phyloP scores from a whole-genome alignment of 495 filamentous ascomycete genomes.

The Lasiosphaeria miniovina region DNA sequence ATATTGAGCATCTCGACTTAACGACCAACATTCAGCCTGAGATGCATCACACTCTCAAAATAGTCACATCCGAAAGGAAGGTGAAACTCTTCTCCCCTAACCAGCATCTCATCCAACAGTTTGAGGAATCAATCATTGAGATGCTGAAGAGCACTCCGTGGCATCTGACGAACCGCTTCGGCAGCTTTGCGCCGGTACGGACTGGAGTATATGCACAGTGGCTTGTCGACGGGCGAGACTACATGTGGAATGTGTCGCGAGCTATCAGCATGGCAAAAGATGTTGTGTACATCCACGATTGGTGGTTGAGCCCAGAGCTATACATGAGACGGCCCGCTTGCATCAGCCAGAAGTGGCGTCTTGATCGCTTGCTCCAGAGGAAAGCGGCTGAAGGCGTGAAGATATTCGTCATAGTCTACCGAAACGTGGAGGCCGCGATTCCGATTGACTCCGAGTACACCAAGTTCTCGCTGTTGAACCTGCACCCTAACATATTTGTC shows the following conservation, averaged over 20 bases:
- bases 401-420: slow-evolving; percentile 96
- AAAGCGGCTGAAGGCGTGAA: slow-evolving; percentile 96
- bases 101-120: slow-evolving; percentile 83
- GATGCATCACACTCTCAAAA: slow-evolving; percentile 79
- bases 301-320: slow-evolving; percentile 96
- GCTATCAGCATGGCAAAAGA: slow-evolving; percentile 98
- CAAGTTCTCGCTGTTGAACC: slow-evolving; percentile 93
- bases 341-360: slow-evolving; percentile 97
- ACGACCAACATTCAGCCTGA: slow-evolving; percentile 54
- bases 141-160: slow-evolving; percentile 81
- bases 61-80: slow-evolving; percentile 84
- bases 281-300: slow-evolving; percentile 99
- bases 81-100: slow-evolving; percentile 89
- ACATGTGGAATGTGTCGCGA: slow-evolving; percentile 98
- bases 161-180: slow-evolving; percentile 80
- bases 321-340: slow-evolving; percentile 94
- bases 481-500: slow-evolving; percentile 95
- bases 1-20: slow-evolving; percentile 34
- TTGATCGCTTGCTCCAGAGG: slow-evolving; percentile 89
- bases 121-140: slow-evolving; percentile 83
- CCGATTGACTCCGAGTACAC: slow-evolving; percentile 99
- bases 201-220: slow-evolving; percentile 87
- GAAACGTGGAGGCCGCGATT: slow-evolving; percentile 96
- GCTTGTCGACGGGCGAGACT: slow-evolving; percentile 94
- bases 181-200: slow-evolving; percentile 89